Percentiles rank a stretch among this genome's conserved stretches.
phyloP scores from a whole-genome alignment of 192 early-diverging fungal genomes.

The Geranomyces michiganensis region DNA sequence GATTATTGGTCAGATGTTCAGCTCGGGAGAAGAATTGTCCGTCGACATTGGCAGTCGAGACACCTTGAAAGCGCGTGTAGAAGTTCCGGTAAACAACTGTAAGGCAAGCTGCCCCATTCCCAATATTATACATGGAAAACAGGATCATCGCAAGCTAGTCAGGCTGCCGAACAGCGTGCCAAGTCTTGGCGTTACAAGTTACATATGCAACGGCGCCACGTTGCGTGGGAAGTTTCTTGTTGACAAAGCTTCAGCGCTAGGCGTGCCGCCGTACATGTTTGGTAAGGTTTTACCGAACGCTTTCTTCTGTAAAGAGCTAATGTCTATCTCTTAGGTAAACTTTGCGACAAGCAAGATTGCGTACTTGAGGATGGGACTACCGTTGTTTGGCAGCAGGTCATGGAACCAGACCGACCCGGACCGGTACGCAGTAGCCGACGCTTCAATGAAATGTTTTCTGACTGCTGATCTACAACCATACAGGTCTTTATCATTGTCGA shows the following conservation, averaged over 20 bases:
- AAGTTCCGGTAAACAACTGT: neutral
- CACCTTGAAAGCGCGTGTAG: neutral
- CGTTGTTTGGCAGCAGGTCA: conserved; percentile 68
- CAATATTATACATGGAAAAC: conserved; percentile 9
- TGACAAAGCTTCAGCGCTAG: conserved; percentile 65
- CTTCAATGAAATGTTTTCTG: neutral
- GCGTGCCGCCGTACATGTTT: conserved; percentile 41
- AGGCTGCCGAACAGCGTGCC: conserved; percentile 15
- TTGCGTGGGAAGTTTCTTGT: conserved; percentile 79
- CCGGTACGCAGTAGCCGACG: neutral
- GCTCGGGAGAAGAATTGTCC: conserved; percentile 21
- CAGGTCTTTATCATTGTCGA: conserved; percentile 44
- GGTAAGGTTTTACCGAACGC: too few relatives aligned
- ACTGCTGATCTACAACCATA: neutral
- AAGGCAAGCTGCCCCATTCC: neutral
- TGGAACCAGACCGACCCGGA: conserved; percentile 60
- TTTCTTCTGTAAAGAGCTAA: too few relatives aligned
- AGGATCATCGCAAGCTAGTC: conserved; percentile 13
- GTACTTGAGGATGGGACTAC: conserved; percentile 54
- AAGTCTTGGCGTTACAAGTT: conserved; percentile 52
- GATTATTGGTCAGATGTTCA: conserved; percentile 36
- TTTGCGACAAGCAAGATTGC: conserved; percentile 43
- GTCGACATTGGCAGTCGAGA: neutral
- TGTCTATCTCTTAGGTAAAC: too few relatives aligned
- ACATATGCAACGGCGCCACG: conserved; percentile 74